Conservation (phyloP, 2,329 filamentous ascomycete species). For the Penicillium sp. region DNA sequence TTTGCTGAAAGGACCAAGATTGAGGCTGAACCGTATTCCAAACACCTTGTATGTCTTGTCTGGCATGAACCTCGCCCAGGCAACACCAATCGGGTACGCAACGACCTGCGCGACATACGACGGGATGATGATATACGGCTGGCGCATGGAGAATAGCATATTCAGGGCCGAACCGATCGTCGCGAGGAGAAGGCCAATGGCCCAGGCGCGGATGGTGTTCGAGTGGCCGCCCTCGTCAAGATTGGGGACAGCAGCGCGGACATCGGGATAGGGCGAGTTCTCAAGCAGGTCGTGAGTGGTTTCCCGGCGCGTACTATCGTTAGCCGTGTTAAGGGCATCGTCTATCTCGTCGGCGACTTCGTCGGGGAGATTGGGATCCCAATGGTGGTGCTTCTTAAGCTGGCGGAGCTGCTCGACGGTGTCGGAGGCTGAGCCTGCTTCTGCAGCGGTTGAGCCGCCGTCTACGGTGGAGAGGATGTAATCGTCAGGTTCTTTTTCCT, state of each 20-base stretch:
- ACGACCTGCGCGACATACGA: slow-evolving; percentile 68
- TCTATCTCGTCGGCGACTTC: slow-evolving; percentile 67
- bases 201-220: slow-evolving; percentile 69
- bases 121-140: slow-evolving; percentile 63
- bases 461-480: slow-evolving; percentile 7
- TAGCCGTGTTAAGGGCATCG: slow-evolving; percentile 59
- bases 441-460: background rate
- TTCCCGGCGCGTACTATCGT: slow-evolving; percentile 61
- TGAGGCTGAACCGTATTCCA: slow-evolving; percentile 45
- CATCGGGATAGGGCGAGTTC: slow-evolving; percentile 71
- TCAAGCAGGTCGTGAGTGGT: slow-evolving; percentile 67
- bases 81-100: slow-evolving; percentile 58
- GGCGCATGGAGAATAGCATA: slow-evolving; percentile 62
- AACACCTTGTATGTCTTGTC: slow-evolving; percentile 41
- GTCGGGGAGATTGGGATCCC: slow-evolving; percentile 69
- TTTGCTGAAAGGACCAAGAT: slow-evolving; percentile 52
- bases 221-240: slow-evolving; percentile 68
- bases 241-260: slow-evolving; percentile 68
- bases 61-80: slow-evolving; percentile 48
- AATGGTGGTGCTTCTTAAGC: slow-evolving; percentile 65
- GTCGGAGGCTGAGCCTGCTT: slow-evolving; percentile 22
- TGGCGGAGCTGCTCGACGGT: slow-evolving; percentile 52
- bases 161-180: slow-evolving; percentile 67
- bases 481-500: slow-evolving; percentile 10
- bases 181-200: slow-evolving; percentile 64